A percentile compares a stretch with the other conserved stretches of the same genome.
These are phyloP conservation scores for Hypoxylon sp. DNA, from an alignment of 2,329 filamentous ascomycete genomes.

Conservation along the genomic window DNA sequence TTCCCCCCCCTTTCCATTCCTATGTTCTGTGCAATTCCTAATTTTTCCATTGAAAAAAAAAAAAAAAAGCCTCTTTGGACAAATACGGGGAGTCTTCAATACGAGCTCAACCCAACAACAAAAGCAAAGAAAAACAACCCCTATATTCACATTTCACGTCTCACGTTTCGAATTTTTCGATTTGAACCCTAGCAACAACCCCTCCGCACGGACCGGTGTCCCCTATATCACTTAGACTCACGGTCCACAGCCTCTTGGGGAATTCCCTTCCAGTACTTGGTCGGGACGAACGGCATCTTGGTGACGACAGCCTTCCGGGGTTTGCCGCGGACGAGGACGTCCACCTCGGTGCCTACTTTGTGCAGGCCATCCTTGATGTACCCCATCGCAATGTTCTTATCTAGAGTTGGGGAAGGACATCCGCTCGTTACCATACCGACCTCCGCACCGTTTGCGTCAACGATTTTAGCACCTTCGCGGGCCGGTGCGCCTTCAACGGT, in stretches of 20 bases:
- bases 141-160: no score
- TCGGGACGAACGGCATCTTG: slow-evolving; percentile 90
- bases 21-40: slow-evolving; percentile 2
- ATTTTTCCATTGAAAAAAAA: neutral
- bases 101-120: neutral
- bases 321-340: slow-evolving; percentile 83
- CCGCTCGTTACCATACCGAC: slow-evolving; percentile 91
- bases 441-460: slow-evolving; percentile 70
- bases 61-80: neutral
- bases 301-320: slow-evolving; percentile 80
- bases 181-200: neutral
- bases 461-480: slow-evolving; percentile 87
- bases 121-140: neutral
- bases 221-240: neutral
- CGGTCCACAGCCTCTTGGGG: slow-evolving; percentile 27
- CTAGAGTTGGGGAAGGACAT: slow-evolving; percentile 87
- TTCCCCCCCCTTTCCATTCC: neutral
- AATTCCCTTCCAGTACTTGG: slow-evolving; percentile 77
- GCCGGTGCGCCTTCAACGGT: slow-evolving; percentile 89
- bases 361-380: slow-evolving; percentile 87
- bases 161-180: no score
- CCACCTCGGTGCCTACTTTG: slow-evolving; percentile 86
- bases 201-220: neutral
- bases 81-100: neutral
- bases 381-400: slow-evolving; percentile 96